Conservation (phyloP, 805 yeast species). For the Kodamaea lidongshanica region DNA sequence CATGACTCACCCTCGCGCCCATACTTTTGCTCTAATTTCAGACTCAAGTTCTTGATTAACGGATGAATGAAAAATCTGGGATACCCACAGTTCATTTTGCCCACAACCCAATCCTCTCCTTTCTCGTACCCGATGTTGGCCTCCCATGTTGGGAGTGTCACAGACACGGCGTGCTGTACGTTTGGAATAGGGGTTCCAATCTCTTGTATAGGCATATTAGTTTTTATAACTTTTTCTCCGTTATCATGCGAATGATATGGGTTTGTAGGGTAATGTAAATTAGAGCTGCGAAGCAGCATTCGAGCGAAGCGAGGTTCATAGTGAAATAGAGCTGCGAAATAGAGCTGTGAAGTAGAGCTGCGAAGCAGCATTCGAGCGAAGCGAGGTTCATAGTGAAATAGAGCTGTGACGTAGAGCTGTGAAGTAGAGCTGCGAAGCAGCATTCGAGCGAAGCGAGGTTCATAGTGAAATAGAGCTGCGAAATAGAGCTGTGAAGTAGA, state of each 20-base stretch:
- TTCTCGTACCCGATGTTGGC: slow-evolving; percentile 90
- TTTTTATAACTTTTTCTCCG: background rate
- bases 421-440: too few relatives aligned
- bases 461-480: too few relatives aligned
- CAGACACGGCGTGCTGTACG: slow-evolving; percentile 90
- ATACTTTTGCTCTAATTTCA: slow-evolving; percentile 55
- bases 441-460: too few relatives aligned
- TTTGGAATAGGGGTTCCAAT: slow-evolving; percentile 87
- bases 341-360: too few relatives aligned
- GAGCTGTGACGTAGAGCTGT: too few relatives aligned
- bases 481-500: too few relatives aligned
- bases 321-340: too few relatives aligned
- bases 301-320: too few relatives aligned
- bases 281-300: background rate
- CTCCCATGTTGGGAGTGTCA: slow-evolving; percentile 92
- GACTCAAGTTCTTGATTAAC: slow-evolving; percentile 51
- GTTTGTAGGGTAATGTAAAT: background rate
- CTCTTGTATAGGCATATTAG: slow-evolving; percentile 31
- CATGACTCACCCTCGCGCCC: slow-evolving; percentile 75
- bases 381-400: too few relatives aligned
- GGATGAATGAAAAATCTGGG: slow-evolving; percentile 77
- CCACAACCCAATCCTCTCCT: slow-evolving; percentile 75
- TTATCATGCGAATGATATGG: background rate
- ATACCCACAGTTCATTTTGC: slow-evolving; percentile 78
- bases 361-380: too few relatives aligned